Conservation (phyloP, 2,329 filamentous ascomycete species). For the Talaromyces sp. region DNA sequence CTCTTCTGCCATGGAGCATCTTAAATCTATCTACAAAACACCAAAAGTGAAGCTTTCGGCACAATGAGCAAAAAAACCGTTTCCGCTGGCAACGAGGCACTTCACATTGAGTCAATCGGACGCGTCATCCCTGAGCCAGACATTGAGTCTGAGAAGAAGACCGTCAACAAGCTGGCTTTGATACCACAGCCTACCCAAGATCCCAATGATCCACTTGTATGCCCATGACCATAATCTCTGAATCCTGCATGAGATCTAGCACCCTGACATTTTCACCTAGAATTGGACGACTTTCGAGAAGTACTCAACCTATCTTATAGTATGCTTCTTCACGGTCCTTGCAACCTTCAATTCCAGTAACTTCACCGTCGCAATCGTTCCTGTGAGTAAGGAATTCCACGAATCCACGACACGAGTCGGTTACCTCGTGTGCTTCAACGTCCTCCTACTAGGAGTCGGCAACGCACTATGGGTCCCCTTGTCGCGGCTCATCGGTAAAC, state of each 20-base stretch:
- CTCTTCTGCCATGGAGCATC: neutral
- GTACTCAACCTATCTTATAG: conserved; percentile 31
- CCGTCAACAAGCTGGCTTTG: neutral
- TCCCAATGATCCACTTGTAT: neutral
- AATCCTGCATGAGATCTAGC: neutral
- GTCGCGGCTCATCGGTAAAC: neutral
- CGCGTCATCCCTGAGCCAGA: neutral
- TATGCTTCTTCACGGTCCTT: conserved; percentile 41
- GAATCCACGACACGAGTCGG: neutral
- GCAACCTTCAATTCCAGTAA: conserved; percentile 39
- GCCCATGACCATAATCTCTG: neutral
- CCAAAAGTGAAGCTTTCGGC: neutral
- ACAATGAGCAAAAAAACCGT: neutral
- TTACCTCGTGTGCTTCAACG: neutral
- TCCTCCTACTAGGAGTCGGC: neutral
- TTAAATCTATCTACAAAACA: neutral
- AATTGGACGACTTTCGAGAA: neutral
- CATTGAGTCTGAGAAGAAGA: neutral
- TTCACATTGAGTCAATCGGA: neutral
- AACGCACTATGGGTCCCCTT: neutral
- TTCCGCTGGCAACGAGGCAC: neutral
- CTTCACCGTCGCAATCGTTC: conserved; percentile 36
- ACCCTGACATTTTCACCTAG: neutral
- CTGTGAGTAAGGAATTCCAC: conserved; percentile 27
- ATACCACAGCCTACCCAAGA: neutral